phyloP scores from a whole-genome alignment of 768 basidiomycete genomes.

The Coprinopsis strossmayeri region DNA sequence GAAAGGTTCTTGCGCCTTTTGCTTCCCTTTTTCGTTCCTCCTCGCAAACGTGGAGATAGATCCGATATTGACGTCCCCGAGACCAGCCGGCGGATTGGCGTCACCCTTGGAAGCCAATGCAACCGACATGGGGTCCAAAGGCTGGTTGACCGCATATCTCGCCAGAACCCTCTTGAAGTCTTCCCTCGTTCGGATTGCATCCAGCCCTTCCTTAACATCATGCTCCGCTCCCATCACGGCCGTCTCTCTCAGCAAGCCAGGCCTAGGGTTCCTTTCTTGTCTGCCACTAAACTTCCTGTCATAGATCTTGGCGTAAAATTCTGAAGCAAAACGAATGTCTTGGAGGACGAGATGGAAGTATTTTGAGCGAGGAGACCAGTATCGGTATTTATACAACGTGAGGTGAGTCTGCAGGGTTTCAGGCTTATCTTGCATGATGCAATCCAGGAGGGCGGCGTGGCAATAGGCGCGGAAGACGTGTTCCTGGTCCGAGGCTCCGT shows the following conservation, averaged over 20 bases:
- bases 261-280: conserved; percentile 56
- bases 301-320: conserved; percentile 73
- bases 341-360: conserved; percentile 66
- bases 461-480: conserved; percentile 64
- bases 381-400: conserved; percentile 62
- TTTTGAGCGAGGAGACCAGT: conserved; percentile 46
- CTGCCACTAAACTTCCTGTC: conserved; percentile 70
- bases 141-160: conserved; percentile 54
- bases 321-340: conserved; percentile 66
- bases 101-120: no score
- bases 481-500: conserved; percentile 29
- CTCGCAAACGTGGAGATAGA: no score
- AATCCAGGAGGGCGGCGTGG: conserved; percentile 74
- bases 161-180: conserved; percentile 38
- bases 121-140: no score
- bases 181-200: conserved; percentile 32
- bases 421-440: conserved; percentile 87
- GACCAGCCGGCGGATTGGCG: no score
- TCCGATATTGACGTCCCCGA: no score
- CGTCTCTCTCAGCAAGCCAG: conserved; percentile 66
- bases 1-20: conserved; percentile 11
- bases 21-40: conserved; percentile 3
- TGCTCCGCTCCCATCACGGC: conserved; percentile 62
- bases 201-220: conserved; percentile 53
- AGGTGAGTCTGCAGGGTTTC: conserved; percentile 71